Evolutionary conservation across 1,139 yeast genomes (phyloP).

Genomic region (Taphrina flavorubra): DNA sequence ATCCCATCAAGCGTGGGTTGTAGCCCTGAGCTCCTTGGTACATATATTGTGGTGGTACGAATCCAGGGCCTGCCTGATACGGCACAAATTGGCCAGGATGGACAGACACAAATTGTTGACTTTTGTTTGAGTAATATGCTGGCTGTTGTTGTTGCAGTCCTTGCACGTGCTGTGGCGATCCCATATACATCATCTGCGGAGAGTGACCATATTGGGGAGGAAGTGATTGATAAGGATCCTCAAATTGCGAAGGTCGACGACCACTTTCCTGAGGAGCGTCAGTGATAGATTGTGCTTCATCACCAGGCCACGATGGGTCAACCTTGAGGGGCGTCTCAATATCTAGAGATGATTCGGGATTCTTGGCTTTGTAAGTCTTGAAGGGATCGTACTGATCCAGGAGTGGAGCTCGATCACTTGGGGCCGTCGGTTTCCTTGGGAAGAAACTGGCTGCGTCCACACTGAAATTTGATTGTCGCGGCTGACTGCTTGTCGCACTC

Average conservation of each 20-base stretch:
- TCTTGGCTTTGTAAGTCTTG: conserved; percentile 32
- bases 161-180: conserved; percentile 25
- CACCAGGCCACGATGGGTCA: conserved; percentile 43
- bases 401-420: conserved; percentile 23
- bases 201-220: neutral
- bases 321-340: conserved; percentile 41
- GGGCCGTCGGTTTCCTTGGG: conserved; percentile 11
- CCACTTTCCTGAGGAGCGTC: conserved; percentile 25
- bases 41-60: conserved; percentile 33
- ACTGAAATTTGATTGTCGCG: conserved; percentile 16
- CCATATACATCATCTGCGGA: conserved; percentile 23
- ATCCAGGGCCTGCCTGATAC: conserved; percentile 9
- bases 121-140: conserved; percentile 9
- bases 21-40: conserved; percentile 16
- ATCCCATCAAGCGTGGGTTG: conserved; percentile 8
- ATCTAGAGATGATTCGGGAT: conserved; percentile 33
- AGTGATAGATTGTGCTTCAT: conserved; percentile 23
- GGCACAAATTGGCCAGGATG: conserved; percentile 21
- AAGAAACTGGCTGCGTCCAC: conserved; percentile 36
- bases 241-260: conserved; percentile 16
- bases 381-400: conserved; percentile 37
- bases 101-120: conserved; percentile 18
- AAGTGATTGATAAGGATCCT: conserved; percentile 10
- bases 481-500: conserved; percentile 25
- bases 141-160: conserved; percentile 19